These are phyloP conservation scores for Pleurotus giganteus DNA, from an alignment of 768 basidiomycete genomes.

Conservation along the genomic window DNA sequence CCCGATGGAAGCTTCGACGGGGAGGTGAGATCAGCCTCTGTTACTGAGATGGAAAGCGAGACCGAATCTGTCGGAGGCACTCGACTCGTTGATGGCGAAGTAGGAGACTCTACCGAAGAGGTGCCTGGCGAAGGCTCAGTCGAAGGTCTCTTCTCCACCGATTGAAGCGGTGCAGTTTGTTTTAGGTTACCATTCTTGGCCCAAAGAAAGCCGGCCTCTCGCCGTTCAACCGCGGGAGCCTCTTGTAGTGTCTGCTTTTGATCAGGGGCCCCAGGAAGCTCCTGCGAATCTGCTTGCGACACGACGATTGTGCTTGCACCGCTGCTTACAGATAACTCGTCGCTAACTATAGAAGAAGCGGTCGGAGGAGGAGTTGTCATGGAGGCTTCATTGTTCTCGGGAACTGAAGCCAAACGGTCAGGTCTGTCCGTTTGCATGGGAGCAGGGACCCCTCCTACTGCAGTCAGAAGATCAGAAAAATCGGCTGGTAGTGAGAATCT, in stretches of 20 bases:
- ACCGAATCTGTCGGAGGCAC: neutral
- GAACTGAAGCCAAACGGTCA: constrained; percentile 36
- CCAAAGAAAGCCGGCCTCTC: neutral
- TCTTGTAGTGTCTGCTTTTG: too few relatives aligned
- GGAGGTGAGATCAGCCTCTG: constrained; percentile 35
- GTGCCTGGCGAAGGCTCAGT: constrained; percentile 9
- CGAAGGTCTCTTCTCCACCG: neutral
- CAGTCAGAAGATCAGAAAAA: constrained; percentile 71
- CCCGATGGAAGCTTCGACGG: constrained; percentile 29
- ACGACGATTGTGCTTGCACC: constrained; percentile 17
- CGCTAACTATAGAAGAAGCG: constrained; percentile 23
- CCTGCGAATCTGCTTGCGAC: neutral
- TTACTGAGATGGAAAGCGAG: constrained; percentile 39
- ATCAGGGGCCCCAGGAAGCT: neutral
- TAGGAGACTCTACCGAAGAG: constrained; percentile 30
- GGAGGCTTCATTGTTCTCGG: constrained; percentile 27
- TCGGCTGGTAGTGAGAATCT: constrained; percentile 88
- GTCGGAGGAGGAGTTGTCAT: constrained; percentile 35
- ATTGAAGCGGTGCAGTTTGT: neutral
- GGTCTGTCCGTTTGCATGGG: constrained; percentile 42
- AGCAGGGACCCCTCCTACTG: constrained; percentile 50
- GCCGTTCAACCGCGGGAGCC: too few relatives aligned
- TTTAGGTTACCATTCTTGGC: neutral
- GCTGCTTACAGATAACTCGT: constrained; percentile 25
- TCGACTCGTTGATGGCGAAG: neutral